phyloP scores from a whole-genome alignment of 2,329 filamentous ascomycete species.

The Hypoxylon sp. region DNA sequence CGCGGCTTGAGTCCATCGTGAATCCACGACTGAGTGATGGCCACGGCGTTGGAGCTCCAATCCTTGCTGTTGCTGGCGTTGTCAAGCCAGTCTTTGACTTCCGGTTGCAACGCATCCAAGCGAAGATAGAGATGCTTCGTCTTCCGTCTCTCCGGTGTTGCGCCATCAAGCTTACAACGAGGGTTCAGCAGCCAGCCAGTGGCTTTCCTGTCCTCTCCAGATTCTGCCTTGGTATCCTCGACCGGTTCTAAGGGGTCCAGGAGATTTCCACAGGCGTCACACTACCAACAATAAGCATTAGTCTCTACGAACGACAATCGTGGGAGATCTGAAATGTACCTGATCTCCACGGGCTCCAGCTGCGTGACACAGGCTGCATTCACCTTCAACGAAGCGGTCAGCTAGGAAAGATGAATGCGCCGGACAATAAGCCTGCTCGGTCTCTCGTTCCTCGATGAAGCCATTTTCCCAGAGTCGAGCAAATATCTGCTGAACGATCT shows the following conservation, averaged over 20 bases:
- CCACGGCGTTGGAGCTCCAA: slow-evolving; percentile 80
- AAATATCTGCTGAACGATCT: slow-evolving; percentile 95
- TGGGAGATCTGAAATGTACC: slow-evolving; percentile 20
- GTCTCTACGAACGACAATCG: not conserved
- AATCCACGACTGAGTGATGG: slow-evolving; percentile 85
- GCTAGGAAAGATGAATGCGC: slow-evolving; percentile 81
- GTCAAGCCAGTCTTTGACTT: slow-evolving; percentile 82
- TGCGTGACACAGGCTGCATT: slow-evolving; percentile 80
- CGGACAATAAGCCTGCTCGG: slow-evolving; percentile 91
- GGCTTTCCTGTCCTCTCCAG: slow-evolving; percentile 52
- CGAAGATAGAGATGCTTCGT: slow-evolving; percentile 94
- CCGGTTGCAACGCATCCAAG: slow-evolving; percentile 83
- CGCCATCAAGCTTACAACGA: slow-evolving; percentile 89
- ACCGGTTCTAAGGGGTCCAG: slow-evolving; percentile 75
- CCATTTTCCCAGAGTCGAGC: slow-evolving; percentile 87
- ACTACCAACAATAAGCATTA: slow-evolving; percentile 60
- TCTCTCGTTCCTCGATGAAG: slow-evolving; percentile 87
- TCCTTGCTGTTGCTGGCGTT: slow-evolving; percentile 78
- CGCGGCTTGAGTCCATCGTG: slow-evolving; percentile 86
- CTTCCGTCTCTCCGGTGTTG: slow-evolving; percentile 80
- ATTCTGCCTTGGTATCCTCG: slow-evolving; percentile 53
- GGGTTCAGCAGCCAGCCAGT: slow-evolving; percentile 78
- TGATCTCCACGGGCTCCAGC: slow-evolving; percentile 67
- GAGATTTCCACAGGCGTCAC: slow-evolving; percentile 79
- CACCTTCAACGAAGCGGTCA: slow-evolving; percentile 87